Base-by-base conservation (phyloP, 164 flowering plant species). In the Umbellularia californica region DNA sequence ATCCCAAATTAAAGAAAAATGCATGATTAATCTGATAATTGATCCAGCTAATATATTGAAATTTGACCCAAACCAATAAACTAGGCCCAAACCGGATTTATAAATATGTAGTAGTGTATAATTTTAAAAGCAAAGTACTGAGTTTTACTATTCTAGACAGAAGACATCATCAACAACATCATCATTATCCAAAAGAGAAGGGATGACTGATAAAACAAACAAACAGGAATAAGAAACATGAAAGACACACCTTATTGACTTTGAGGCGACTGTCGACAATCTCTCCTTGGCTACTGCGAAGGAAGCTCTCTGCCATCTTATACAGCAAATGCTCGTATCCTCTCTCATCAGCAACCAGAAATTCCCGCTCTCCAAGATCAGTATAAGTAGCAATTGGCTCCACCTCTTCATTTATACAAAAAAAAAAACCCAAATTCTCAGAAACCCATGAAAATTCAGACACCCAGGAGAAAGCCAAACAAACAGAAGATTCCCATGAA, bases 301-400 rank as follows among this genome's bases (percentile, higher is more conserved):
- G 92, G 81, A 94, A 92, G 12, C 78, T 81, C 75, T 89, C 86
- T 0, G 95, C 94, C 93, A 94, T 89, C 79, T 87, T 88, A 79
- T 89, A 79, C 0, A 92, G 84, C 78, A 92, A 77, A 78, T 82
- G 72, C 70, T 88, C 97, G 41, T 88, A 94, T 22, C 98, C 98
- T 83, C 98, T 89, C 67, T 88, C 93, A 77, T 94, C 98, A 1
- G 98, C 95, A 2, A 92, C 95, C 13, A 94, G 75, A 85, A 85
- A 92, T 67, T 94, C 98, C 51, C 83, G 70, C 50, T 94, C 97
- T 51, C 98, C 98, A 71, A 84, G 90, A 33, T 94, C 98, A 2
- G 83, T 78, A 69, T 86, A 92, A 0, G 97, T 94, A 3, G 95
- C 88, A 79, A 94, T 94, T 25, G 98, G 98, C 80, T 94, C 96